A percentile compares a stretch with the other conserved stretches of the same genome.
phyloP scores from a whole-genome alignment of 441 rosid species.

The Populus tomentosa region DNA sequence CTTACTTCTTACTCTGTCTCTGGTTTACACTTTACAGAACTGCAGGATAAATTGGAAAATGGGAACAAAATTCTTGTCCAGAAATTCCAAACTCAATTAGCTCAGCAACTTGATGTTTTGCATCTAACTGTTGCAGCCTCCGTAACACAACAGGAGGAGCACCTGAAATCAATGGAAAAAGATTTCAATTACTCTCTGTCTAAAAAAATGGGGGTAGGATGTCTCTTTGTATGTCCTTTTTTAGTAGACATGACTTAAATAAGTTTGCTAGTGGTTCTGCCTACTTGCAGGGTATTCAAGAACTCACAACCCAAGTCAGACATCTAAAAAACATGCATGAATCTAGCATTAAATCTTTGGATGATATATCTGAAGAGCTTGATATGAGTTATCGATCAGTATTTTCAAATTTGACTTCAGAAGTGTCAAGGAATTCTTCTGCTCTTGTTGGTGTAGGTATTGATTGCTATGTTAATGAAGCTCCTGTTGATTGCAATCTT shows the following conservation, averaged over 20 bases:
- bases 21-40: constrained; percentile 38
- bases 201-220: constrained; percentile 55
- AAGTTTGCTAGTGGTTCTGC: neutral
- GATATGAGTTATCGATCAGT: constrained; percentile 53
- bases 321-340: constrained; percentile 48
- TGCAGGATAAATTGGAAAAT: constrained; percentile 72
- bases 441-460: constrained; percentile 58
- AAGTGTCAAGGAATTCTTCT: constrained; percentile 56
- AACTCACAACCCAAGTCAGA: constrained; percentile 49
- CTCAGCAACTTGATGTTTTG: constrained; percentile 57
- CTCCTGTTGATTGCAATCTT: neutral
- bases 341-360: constrained; percentile 52
- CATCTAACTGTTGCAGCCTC: constrained; percentile 66
- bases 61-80: constrained; percentile 58
- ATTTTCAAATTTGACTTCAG: constrained; percentile 51
- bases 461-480: neutral
- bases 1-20: neutral
- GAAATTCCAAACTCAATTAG: constrained; percentile 57
- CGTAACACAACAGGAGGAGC: constrained; percentile 65
- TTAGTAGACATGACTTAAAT: neutral
- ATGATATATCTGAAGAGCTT: constrained; percentile 49
- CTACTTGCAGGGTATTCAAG: constrained; percentile 54
- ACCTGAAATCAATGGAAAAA: constrained; percentile 66
- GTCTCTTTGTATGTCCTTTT: neutral
- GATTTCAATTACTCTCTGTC: constrained; percentile 65